A percentile compares a stretch with the other conserved stretches of the same genome.
Evolutionary conservation across 345 rosid genomes (phyloP).

Genomic region (Bruguiera parviflora): DNA sequence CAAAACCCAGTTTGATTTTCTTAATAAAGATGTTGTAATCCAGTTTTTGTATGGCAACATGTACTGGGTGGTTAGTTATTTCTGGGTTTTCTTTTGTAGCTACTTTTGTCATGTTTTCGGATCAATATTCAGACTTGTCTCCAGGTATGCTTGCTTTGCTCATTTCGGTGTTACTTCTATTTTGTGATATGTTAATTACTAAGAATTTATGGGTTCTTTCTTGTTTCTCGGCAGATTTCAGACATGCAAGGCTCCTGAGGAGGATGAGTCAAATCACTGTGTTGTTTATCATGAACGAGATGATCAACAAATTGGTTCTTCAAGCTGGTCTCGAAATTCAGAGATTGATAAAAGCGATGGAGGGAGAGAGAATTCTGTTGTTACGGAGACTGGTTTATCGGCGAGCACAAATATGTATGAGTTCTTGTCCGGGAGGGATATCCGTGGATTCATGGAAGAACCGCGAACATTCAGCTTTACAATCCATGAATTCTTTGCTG

Average conservation of each 20-base stretch:
- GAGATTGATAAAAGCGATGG: conserved; percentile 12
- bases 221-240: conserved; percentile 26
- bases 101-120: conserved; percentile 36
- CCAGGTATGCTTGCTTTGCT: conserved; percentile 43
- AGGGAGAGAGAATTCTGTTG: conserved; percentile 23
- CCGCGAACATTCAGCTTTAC: conserved; percentile 38
- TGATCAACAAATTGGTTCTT: conserved; percentile 11
- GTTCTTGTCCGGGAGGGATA: conserved; percentile 28
- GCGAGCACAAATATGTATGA: conserved; percentile 37
- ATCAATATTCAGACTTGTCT: conserved; percentile 26
- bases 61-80: conserved; percentile 31
- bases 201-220: conserved; percentile 7
- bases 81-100: conserved; percentile 51
- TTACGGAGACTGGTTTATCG: conserved; percentile 20
- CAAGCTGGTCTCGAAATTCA: conserved; percentile 14
- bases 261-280: conserved; percentile 21
- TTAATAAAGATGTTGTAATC: conserved; percentile 18
- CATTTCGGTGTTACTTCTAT: conserved; percentile 3
- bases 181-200: not conserved
- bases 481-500: conserved; percentile 36
- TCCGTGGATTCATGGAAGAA: conserved; percentile 51
- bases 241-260: conserved; percentile 8
- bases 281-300: conserved; percentile 8
- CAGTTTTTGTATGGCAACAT: conserved; percentile 31
- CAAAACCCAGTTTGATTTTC: conserved; percentile 36